Conservation (phyloP, 176 grass and related monocot species). For the Ensete glaucum region DNA sequence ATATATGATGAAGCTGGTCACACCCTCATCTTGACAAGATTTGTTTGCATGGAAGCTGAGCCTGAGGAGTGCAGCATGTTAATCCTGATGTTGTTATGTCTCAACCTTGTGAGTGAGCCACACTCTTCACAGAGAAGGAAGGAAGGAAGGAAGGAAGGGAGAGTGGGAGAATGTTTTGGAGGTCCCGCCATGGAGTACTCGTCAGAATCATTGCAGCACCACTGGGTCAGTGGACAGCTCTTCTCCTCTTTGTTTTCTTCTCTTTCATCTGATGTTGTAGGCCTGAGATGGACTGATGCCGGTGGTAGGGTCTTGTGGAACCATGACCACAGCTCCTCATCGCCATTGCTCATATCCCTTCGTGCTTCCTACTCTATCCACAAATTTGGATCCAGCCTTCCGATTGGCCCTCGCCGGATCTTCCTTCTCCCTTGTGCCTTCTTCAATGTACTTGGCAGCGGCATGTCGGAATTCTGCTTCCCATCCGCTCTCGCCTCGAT, state of each 20-base stretch:
- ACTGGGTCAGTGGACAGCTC: slow-evolving; percentile 5
- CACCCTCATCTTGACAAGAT: too few relatives aligned
- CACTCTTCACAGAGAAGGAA: too few relatives aligned
- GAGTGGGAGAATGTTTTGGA: not conserved
- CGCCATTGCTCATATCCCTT: not conserved
- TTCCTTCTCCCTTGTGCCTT: not conserved
- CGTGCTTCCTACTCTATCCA: not conserved
- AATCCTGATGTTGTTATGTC: too few relatives aligned
- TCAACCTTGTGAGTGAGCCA: too few relatives aligned
- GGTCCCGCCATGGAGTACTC: not conserved
- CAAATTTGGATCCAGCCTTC: not conserved
- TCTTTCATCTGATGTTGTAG: not conserved
- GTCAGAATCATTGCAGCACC: not conserved
- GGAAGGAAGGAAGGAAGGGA: not conserved
- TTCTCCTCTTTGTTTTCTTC: not conserved
- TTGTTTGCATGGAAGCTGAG: too few relatives aligned
- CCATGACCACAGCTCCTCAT: not conserved
- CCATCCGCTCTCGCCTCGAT: too few relatives aligned
- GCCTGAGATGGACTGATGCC: not conserved
- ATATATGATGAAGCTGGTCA: too few relatives aligned
- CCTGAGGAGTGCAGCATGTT: too few relatives aligned
- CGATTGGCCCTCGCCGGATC: not conserved
- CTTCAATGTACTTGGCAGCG: too few relatives aligned
- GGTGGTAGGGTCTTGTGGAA: not conserved
- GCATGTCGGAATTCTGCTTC: too few relatives aligned